Conservation (phyloP, 345 rosid genomes). For the Cardamine occulta region DNA sequence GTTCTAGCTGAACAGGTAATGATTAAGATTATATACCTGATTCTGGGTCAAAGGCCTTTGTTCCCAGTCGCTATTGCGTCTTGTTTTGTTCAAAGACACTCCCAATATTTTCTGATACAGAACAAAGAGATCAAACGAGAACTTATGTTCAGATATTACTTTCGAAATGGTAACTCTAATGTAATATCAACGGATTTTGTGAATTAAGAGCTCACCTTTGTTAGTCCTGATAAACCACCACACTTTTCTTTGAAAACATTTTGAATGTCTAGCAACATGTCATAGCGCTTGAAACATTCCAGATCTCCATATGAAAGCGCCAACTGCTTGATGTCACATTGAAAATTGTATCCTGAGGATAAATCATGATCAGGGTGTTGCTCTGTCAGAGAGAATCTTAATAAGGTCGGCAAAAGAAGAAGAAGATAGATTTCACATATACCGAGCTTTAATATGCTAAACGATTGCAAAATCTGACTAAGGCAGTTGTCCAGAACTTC, state of each 20-base stretch:
- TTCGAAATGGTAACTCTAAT: not conserved
- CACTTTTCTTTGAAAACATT: constrained; percentile 64
- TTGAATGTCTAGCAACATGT: constrained; percentile 84
- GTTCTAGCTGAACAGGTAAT: constrained; percentile 3
- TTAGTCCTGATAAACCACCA: constrained; percentile 90
- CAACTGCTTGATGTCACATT: constrained; percentile 72
- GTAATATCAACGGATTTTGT: constrained; percentile 1
- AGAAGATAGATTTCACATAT: constrained; percentile 40
- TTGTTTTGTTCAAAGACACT: constrained; percentile 85
- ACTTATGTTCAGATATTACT: not conserved
- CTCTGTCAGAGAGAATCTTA: constrained; percentile 3
- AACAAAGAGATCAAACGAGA: not conserved
- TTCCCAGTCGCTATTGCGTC: constrained; percentile 91
- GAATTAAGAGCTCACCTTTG: constrained; percentile 55
- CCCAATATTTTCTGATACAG: constrained; percentile 78
- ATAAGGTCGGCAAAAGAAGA: not conserved
- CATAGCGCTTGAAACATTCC: constrained; percentile 81
- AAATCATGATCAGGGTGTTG: constrained; percentile 6
- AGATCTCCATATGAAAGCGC: constrained; percentile 68
- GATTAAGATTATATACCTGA: constrained; percentile 56
- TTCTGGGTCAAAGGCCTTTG: constrained; percentile 73
- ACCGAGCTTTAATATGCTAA: constrained; percentile 82
- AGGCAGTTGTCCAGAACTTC: constrained; percentile 68
- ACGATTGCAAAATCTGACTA: constrained; percentile 74
- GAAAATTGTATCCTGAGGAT: constrained; percentile 81